Evolutionary conservation across 805 yeast genomes (phyloP), one percentile per base, ranked within the genome.

Genomic region (Pichia californica): DNA sequence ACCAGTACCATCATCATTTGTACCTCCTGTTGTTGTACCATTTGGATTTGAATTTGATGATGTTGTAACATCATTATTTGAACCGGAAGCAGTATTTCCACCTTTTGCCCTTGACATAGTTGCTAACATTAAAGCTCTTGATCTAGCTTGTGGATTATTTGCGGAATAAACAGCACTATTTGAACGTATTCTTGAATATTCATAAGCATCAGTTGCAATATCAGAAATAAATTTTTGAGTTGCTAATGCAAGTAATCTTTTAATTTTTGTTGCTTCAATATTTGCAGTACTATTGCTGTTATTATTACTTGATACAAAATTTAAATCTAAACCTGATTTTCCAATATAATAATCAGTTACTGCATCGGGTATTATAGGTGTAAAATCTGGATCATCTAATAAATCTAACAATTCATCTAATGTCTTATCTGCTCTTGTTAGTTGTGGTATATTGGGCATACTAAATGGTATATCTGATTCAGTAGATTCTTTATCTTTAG

Each of bases 301-400:
- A 13, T 19, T 31, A 5, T 19, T 31, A 20, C 13, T 20, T 8
- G 36, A 33, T n/a, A 23, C 7, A 23, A 33, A 33, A 16, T 23
- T 23, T 20, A 33, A 23, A 14, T 33, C 36, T 13, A 33, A 81
- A 9, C 57, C 57, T 23, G 43, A 42, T 32, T 50, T 53, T 20
- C 87, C 77, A 41, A 91, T 66, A 56, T 91, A 93, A 60, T 88
- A 93, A 58, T 91, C 97, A 0, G 96, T 85, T 10, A 93, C 97
- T 0, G 95, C 89, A 59, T 93, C 98, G 0, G 99, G 99, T 32
- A 93, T 93, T 28, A 91, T 82, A 2, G 99, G 99, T 3, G 96
- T 87, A 59, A 82, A 88, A 46, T 88, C 96, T 49, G 88, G 95
- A 46, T 88, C 96, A 51, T 88, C 95, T 91, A 93, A 83, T 71